phyloP scores from a whole-genome alignment of 2,329 filamentous ascomycete genomes.

The Dothidotthia symphoricarpi region DNA sequence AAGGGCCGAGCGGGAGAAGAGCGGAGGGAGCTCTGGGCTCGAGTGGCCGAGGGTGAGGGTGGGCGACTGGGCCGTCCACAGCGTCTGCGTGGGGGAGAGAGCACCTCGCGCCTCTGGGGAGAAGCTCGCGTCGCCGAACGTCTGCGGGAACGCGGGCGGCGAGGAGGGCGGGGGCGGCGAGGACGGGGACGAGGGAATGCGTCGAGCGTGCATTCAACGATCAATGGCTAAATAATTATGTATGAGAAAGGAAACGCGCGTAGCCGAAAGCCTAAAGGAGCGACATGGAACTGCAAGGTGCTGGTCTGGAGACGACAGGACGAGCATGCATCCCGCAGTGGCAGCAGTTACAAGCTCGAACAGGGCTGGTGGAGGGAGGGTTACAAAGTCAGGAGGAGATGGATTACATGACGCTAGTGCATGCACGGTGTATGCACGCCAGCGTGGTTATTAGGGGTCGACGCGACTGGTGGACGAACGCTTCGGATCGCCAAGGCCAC shows the following conservation, averaged over 20 bases:
- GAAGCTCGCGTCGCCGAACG: conserved; percentile 23
- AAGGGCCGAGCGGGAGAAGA: conserved; percentile 35
- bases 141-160: conserved; percentile 32
- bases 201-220: conserved; percentile 45
- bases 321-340: conserved; percentile 34
- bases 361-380: conserved; percentile 11
- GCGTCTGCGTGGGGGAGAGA: conserved; percentile 36
- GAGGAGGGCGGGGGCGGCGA: conserved; percentile 37
- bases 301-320: conserved; percentile 30
- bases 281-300: conserved; percentile 37
- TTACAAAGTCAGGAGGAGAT: conserved; percentile 4
- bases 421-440: no score
- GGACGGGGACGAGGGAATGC: conserved; percentile 26
- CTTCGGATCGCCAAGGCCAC: neutral
- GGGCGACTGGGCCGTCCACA: conserved; percentile 43
- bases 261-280: conserved; percentile 35
- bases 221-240: conserved; percentile 27
- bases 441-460: conserved; percentile 4
- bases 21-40: conserved; percentile 44
- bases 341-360: conserved; percentile 21
- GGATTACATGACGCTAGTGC: conserved; percentile 16
- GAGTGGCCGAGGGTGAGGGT: conserved; percentile 43
- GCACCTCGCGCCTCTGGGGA: conserved; percentile 27
- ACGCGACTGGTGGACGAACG: conserved; percentile 3
- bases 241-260: conserved; percentile 37